phyloP scores from a whole-genome alignment of 495 filamentous ascomycete species.

The Talaromyces wortmannii region DNA sequence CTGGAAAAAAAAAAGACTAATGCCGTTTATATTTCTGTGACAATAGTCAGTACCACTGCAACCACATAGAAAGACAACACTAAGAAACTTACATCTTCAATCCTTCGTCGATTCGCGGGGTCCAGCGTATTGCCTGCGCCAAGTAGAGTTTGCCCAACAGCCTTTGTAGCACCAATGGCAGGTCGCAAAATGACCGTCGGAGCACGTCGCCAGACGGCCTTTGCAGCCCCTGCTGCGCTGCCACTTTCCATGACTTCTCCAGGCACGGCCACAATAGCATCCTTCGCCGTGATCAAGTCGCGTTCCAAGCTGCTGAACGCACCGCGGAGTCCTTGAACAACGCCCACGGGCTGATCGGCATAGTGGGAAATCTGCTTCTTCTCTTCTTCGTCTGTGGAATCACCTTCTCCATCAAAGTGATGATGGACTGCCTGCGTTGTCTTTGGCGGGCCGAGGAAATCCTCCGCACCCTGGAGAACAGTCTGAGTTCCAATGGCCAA shows the following conservation, averaged over 20 bases:
- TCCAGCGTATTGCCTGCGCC: constrained; percentile 94
- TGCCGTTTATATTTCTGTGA: constrained; percentile 35
- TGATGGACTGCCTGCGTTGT: background rate
- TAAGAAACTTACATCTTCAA: constrained; percentile 72
- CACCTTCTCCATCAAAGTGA: constrained; percentile 14
- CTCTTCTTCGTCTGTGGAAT: constrained; percentile 54
- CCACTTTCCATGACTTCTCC: constrained; percentile 83
- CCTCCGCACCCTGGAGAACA: constrained; percentile 81
- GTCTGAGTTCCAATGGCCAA: constrained; percentile 92
- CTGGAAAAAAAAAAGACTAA: constrained; percentile 2
- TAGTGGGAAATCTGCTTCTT: constrained; percentile 77
- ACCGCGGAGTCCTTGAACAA: constrained; percentile 76
- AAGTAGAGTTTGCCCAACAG: constrained; percentile 79
- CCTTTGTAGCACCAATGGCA: constrained; percentile 83
- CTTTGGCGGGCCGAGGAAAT: constrained; percentile 52
- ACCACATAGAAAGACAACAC: background rate
- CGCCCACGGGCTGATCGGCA: constrained; percentile 83
- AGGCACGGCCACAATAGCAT: constrained; percentile 93
- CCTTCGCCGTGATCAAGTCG: constrained; percentile 74
- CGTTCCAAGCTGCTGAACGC: constrained; percentile 77
- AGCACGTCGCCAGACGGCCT: constrained; percentile 71
- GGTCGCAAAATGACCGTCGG: constrained; percentile 89
- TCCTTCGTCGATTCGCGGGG: constrained; percentile 68
- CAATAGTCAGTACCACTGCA: constrained; percentile 11
- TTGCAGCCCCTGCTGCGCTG: constrained; percentile 74